A percentile compares a stretch with the other conserved stretches of the same genome.
These are phyloP conservation scores for Physaria fendleri DNA, from an alignment of 345 rosid genomes.

Conservation along the genomic window DNA sequence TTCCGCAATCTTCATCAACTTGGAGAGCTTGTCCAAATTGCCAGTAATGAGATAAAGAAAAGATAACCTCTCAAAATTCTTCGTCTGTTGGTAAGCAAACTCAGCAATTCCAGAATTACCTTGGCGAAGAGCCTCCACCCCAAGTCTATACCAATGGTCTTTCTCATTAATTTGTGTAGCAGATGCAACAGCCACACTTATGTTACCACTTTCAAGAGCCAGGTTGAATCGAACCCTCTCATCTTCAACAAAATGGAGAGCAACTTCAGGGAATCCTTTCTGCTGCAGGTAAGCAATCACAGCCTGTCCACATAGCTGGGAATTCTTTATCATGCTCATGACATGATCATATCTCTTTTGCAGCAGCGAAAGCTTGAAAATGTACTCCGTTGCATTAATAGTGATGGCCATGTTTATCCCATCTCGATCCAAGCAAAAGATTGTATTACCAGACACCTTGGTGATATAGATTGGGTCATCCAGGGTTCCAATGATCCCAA, in stretches of 20 bases:
- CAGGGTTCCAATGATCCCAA: constrained; percentile 80
- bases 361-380: constrained; percentile 75
- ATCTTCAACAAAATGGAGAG: constrained; percentile 93
- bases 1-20: constrained; percentile 87
- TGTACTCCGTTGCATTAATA: constrained; percentile 83
- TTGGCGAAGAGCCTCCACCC: constrained; percentile 96
- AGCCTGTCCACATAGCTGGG: constrained; percentile 95
- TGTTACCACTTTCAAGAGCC: constrained; percentile 93
- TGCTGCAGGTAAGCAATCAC: constrained; percentile 95
- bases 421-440: constrained; percentile 84
- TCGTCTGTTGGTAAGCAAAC: constrained; percentile 89
- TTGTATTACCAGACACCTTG: constrained; percentile 63
- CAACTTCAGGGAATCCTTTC: constrained; percentile 98
- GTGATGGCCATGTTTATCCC: constrained; percentile 62
- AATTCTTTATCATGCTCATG: constrained; percentile 91
- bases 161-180: constrained; percentile 92
- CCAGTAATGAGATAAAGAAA: constrained; percentile 87
- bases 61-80: constrained; percentile 88
- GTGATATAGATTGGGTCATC: constrained; percentile 86
- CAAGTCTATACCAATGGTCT: constrained; percentile 86
- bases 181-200: constrained; percentile 86
- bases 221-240: constrained; percentile 89
- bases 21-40: constrained; percentile 67
- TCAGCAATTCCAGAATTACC: constrained; percentile 87
- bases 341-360: constrained; percentile 83